phyloP scores from a whole-genome alignment of 192 early-diverging fungal genomes.

The Umbelopsis ramanniana region DNA sequence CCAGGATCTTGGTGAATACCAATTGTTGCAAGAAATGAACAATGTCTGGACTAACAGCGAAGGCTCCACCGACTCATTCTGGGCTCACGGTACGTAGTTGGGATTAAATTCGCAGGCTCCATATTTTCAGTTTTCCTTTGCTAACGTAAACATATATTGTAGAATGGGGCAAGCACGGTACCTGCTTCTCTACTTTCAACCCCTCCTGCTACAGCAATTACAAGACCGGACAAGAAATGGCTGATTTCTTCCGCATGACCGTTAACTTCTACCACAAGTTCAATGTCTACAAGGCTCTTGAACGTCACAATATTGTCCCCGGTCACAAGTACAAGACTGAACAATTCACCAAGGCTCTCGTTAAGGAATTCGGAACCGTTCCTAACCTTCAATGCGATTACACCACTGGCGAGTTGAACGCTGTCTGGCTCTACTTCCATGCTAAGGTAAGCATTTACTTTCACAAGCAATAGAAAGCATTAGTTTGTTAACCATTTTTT shows the following conservation, averaged over 20 bases:
- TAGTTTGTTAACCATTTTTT: not conserved
- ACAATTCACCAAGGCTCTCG: conserved; percentile 43
- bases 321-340: conserved; percentile 39
- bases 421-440: conserved; percentile 34
- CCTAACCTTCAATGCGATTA: conserved; percentile 38
- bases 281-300: conserved; percentile 56
- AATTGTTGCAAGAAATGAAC: conserved; percentile 51
- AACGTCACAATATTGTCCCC: conserved; percentile 44
- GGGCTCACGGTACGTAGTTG: conserved; percentile 39
- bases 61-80: conserved; percentile 73
- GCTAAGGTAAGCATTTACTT: conserved; percentile 11
- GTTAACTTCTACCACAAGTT: conserved; percentile 56
- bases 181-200: conserved; percentile 68
- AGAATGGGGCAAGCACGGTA: conserved; percentile 81
- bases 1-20: conserved; percentile 8
- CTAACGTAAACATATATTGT: conserved; percentile 28
- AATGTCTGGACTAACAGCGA: conserved; percentile 66
- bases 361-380: conserved; percentile 38
- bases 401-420: conserved; percentile 37
- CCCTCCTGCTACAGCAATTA: conserved; percentile 60
- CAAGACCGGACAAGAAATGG: conserved; percentile 50
- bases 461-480: not conserved
- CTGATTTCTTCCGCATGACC: conserved; percentile 59
- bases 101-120: not conserved
- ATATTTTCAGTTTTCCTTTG: not conserved